Percentiles rank a stretch among this genome's conserved stretches.
Conservation (phyloP, 768 basidiomycete species). For the Mycena kentingensis region DNA sequence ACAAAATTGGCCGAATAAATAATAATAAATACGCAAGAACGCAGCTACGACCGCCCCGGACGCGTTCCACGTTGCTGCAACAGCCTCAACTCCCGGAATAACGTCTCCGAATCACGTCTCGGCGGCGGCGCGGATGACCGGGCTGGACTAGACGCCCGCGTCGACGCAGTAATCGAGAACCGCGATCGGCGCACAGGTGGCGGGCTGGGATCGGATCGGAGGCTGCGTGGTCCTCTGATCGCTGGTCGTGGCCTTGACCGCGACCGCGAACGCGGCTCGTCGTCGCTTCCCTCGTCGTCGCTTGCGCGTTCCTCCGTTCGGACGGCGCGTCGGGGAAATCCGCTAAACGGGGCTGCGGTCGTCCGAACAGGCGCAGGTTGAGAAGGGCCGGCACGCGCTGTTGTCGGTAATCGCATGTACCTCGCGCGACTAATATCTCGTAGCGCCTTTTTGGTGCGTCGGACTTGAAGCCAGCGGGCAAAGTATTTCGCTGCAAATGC, state of each 20-base stretch:
- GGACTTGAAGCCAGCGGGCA: constrained; percentile 67
- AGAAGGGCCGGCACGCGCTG: constrained; percentile 40
- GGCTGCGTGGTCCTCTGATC: constrained; percentile 6
- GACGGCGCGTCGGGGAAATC: constrained; percentile 32
- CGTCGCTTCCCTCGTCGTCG: constrained; percentile 35
- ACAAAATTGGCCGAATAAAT: not conserved
- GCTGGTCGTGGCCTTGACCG: constrained; percentile 24
- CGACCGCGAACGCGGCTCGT: constrained; percentile 4
- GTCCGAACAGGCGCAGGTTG: constrained; percentile 28
- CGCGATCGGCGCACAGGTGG: constrained; percentile 16
- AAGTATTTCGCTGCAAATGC: constrained; percentile 49
- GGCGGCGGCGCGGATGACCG: constrained; percentile 13
- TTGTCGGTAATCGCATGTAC: constrained; percentile 70
- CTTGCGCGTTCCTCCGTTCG: constrained; percentile 23
- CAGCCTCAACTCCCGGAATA: constrained; percentile 60
- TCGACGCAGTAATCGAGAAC: constrained; percentile 20
- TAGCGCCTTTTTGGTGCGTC: constrained; percentile 69
- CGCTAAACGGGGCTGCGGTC: constrained; percentile 17
- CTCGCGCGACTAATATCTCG: constrained; percentile 80
- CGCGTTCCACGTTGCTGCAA: constrained; percentile 48
- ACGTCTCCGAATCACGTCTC: constrained; percentile 35
- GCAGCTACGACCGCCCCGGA: constrained; percentile 40
- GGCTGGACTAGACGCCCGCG: constrained; percentile 19
- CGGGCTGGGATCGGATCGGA: constrained; percentile 24
- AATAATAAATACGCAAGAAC: constrained; percentile 19